Base-by-base conservation (phyloP, 164 flowering plant genomes). In the Macadamia integrifolia region DNA sequence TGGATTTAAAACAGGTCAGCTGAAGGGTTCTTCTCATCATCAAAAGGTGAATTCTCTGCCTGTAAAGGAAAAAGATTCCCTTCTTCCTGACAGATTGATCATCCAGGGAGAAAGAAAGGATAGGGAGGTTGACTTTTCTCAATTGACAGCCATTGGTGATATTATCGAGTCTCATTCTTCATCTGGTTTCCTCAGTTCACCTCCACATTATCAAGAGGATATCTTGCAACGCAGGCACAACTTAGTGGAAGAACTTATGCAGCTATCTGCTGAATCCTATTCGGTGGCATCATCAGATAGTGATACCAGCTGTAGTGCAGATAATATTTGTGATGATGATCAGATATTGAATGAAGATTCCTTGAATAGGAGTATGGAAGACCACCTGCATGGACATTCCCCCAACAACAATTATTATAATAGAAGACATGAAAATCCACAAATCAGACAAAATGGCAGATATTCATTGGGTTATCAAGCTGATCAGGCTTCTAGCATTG, bases 161-260 rank as follows among this genome's bases (percentile, higher is more conserved):
- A 76, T 69, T 58, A 65, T 76, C 67, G 91, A 76, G 58, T 75
- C 86, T 14, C 76, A 46, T 67, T 80, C 85, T 46, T 78, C 83
- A 18, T 84, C 83, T 63, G 72, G 64, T 63, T 66, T 28, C 70
- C 85, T 82, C 60, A 79, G 82, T 59, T 94, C 97, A 23, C 97
- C 99, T 6, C 97, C 99, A 69, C 93, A 90, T 64, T 94, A 88
- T 78, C 80, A 82, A 74, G 86, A 84, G 78, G 95, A 87, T 74
- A 81, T 94, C 67, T 76, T 94, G 73, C 92, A 88, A 66, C 96
- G 92, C n/a, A 95, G 97, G 53, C 88, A 89, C 18, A 82, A 83
- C 71, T 75, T 91, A 58, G 97, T 85, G 72, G 95, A 91, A 76
- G 97, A 94, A 75, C 77, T 85, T 75, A 64, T 90, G 82, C 95